Conservation (phyloP, 1,139 yeast species). For the Kurtzmaniella quercitrusa region DNA sequence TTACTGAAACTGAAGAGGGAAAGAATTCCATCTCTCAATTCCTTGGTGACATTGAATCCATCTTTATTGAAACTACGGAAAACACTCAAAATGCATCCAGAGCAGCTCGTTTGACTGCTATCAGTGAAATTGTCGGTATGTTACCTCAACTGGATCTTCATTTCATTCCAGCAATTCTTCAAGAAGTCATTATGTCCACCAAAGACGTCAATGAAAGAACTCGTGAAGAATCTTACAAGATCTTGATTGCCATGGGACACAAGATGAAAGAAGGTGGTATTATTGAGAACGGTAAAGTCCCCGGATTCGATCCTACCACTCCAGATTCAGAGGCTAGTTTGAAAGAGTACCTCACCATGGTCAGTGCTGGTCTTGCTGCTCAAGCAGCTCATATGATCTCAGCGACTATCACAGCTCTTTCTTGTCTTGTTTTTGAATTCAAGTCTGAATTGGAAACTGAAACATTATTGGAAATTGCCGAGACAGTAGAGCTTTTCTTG, state of each 20-base stretch:
- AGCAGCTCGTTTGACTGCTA: conserved; percentile 72
- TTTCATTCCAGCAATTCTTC: conserved; percentile 76
- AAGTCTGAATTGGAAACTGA: conserved; percentile 55
- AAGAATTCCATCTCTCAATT: conserved; percentile 45
- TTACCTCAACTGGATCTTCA: conserved; percentile 61
- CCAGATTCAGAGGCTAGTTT: conserved; percentile 66
- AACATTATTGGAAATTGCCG: conserved; percentile 65
- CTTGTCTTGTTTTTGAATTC: conserved; percentile 85
- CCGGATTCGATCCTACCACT: conserved; percentile 61
- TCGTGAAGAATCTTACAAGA: conserved; percentile 73
- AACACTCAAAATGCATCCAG: conserved; percentile 71
- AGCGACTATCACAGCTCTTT: conserved; percentile 88
- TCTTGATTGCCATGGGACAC: conserved; percentile 77
- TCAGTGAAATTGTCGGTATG: conserved; percentile 54
- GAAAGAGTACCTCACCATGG: conserved; percentile 85
- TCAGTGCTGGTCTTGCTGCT: conserved; percentile 95
- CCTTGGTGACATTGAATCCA: conserved; percentile 54
- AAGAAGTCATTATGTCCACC: conserved; percentile 89
- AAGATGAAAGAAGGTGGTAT: conserved; percentile 71
- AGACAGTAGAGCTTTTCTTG: conserved; percentile 86
- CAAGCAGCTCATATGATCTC: conserved; percentile 93
- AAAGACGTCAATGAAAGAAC: conserved; percentile 92
- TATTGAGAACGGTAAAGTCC: conserved; percentile 60
- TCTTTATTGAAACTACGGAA: conserved; percentile 56
- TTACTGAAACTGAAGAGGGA: conserved; percentile 71